Percentiles rank a stretch among this genome's conserved stretches.
These are phyloP conservation scores for Dentipellis sp. DNA, from an alignment of 768 basidiomycete genomes.

Conservation along the genomic window DNA sequence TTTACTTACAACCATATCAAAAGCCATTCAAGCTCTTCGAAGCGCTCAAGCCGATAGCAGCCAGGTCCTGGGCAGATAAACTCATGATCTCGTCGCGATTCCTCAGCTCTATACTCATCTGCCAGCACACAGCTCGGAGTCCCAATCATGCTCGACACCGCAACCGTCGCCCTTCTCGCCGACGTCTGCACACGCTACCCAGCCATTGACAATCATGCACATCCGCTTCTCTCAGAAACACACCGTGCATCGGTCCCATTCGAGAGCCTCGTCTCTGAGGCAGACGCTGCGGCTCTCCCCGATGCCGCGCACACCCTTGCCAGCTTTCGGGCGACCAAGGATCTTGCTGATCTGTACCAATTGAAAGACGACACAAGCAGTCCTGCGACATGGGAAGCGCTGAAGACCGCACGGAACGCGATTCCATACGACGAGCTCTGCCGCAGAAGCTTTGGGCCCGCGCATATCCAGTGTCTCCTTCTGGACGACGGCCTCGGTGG, in stretches of 20 bases:
- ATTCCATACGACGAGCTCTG: constrained; percentile 52
- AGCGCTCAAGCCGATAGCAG: too few relatives aligned
- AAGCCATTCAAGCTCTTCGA: too few relatives aligned
- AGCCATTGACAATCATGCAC: constrained; percentile 75
- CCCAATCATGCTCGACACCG: too few relatives aligned
- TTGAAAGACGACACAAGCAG: constrained; percentile 17
- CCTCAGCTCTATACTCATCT: too few relatives aligned
- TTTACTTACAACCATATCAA: too few relatives aligned
- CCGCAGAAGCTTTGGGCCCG: constrained; percentile 38
- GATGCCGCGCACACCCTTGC: constrained; percentile 52
- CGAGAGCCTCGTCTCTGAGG: constrained; percentile 61
- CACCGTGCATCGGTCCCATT: constrained; percentile 41
- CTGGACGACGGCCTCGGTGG: constrained; percentile 66
- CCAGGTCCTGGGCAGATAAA: too few relatives aligned
- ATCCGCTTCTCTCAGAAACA: constrained; percentile 48
- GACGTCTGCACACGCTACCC: constrained; percentile 26
- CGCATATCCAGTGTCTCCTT: constrained; percentile 58
- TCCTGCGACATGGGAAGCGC: constrained; percentile 43
- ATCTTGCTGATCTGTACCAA: constrained; percentile 44
- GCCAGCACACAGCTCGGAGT: too few relatives aligned
- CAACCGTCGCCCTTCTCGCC: too few relatives aligned
- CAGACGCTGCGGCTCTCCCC: constrained; percentile 38
- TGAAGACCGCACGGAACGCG: constrained; percentile 37
- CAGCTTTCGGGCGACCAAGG: constrained; percentile 43
- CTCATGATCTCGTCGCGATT: too few relatives aligned